These are phyloP conservation scores for Rhizophora apiculata DNA, from an alignment of 345 rosid genomes.

Conservation along the genomic window DNA sequence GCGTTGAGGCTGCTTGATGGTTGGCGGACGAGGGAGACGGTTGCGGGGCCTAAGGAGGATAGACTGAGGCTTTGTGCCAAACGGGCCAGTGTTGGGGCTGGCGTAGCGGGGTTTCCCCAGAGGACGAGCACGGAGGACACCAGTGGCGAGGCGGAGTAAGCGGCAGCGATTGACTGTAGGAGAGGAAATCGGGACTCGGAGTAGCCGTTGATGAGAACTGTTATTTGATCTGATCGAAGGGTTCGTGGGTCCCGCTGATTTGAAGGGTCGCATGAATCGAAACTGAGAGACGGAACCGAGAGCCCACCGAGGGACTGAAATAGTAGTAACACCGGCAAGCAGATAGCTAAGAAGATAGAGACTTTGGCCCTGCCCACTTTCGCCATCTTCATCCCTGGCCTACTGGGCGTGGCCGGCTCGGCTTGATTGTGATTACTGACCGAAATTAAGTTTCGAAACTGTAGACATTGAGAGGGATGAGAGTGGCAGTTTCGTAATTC, in stretches of 20 bases:
- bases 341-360: not conserved
- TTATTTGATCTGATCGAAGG: slow-evolving; percentile 57
- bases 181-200: slow-evolving; percentile 61
- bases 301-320: slow-evolving; percentile 14
- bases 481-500: too few relatives aligned
- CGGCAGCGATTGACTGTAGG: slow-evolving; percentile 47
- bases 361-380: too few relatives aligned
- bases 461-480: too few relatives aligned
- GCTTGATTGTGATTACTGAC: too few relatives aligned
- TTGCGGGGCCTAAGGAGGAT: slow-evolving; percentile 43
- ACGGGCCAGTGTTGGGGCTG: slow-evolving; percentile 30
- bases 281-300: slow-evolving; percentile 24
- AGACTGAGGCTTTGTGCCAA: slow-evolving; percentile 44
- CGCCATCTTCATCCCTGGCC: too few relatives aligned
- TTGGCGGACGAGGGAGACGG: slow-evolving; percentile 55
- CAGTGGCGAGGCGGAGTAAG: slow-evolving; percentile 48
- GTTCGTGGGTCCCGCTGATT: slow-evolving; percentile 31
- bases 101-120: slow-evolving; percentile 69
- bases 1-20: slow-evolving; percentile 59
- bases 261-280: slow-evolving; percentile 37
- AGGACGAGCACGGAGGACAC: slow-evolving; percentile 55
- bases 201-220: slow-evolving; percentile 75
- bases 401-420: too few relatives aligned
- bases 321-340: slow-evolving; percentile 8
- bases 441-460: too few relatives aligned